These are phyloP conservation scores for Aspergillus taichungensis DNA, from an alignment of 495 filamentous ascomycete species.

Conservation along the genomic window DNA sequence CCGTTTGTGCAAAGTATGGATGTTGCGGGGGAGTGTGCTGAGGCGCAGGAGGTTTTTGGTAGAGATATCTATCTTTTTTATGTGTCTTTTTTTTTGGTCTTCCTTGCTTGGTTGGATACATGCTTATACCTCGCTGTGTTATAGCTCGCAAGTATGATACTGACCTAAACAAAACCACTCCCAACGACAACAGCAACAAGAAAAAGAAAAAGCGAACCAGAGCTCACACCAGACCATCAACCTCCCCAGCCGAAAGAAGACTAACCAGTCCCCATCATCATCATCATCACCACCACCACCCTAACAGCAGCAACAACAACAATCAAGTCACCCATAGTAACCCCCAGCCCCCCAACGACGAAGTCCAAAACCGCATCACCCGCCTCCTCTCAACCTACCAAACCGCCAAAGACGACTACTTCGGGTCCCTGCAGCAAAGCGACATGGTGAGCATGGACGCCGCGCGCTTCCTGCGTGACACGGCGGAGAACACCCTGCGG, in stretches of 20 bases:
- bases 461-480: conserved; percentile 42
- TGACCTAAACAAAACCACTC: too few species aligned
- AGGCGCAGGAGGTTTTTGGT: conserved; percentile 8
- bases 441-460: conserved; percentile 15
- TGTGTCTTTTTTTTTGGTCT: neutral
- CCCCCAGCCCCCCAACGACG: too few species aligned
- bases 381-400: conserved; percentile 29
- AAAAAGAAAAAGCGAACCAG: too few species aligned
- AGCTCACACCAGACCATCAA: too few species aligned
- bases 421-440: conserved; percentile 11
- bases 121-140: neutral
- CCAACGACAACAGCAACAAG: too few species aligned
- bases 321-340: too few species aligned
- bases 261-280: too few species aligned
- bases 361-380: neutral
- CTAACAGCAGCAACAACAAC: too few species aligned
- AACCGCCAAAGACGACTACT: conserved; percentile 31
- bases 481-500: conserved; percentile 34
- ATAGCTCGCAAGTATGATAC: too few species aligned
- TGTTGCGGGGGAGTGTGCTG: conserved; percentile 10
- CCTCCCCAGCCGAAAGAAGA: too few species aligned
- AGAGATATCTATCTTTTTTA: conserved; percentile 12
- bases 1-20: conserved; percentile 3
- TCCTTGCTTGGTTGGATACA: neutral
- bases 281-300: too few species aligned